Conservation (phyloP, 257 asterid genomes). For the Solanum virginianum region DNA sequence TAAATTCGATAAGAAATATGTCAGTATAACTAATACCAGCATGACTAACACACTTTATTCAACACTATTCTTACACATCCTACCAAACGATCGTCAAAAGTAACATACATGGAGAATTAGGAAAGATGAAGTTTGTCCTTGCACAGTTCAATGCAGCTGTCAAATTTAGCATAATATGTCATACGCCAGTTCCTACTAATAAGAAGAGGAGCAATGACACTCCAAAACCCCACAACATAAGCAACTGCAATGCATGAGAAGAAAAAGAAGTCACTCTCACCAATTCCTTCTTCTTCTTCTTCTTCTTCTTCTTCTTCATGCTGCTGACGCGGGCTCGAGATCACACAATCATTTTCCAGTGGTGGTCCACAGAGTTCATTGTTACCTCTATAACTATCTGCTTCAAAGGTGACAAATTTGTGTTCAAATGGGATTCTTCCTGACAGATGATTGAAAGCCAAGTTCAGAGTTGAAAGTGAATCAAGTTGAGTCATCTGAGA, state of each 20-base stretch:
- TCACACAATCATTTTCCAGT: not conserved
- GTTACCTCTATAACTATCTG: slow-evolving; percentile 4
- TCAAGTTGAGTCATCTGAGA: not conserved
- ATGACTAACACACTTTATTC: not conserved
- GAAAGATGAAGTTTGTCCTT: not conserved
- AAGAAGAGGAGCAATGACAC: slow-evolving; percentile 1
- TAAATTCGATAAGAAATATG: not conserved
- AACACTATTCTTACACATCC: not conserved
- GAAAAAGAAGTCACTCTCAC: slow-evolving; percentile 9
- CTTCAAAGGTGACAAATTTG: slow-evolving; percentile 1
- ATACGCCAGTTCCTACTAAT: slow-evolving; percentile 1
- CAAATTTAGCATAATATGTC: slow-evolving; percentile 3
- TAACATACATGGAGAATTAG: not conserved
- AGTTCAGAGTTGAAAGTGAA: not conserved
- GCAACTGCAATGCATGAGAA: slow-evolving; percentile 5
- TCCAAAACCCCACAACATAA: slow-evolving; percentile 11
- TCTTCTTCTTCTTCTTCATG: slow-evolving; percentile 5
- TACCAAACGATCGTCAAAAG: not conserved
- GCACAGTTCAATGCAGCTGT: not conserved
- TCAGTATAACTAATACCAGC: not conserved
- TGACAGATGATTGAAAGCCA: not conserved
- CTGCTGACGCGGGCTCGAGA: not conserved
- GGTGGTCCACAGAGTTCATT: slow-evolving; percentile 8
- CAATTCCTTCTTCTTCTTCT: not conserved
- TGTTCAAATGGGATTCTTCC: slow-evolving; percentile 3